A percentile compares a stretch with the other conserved stretches of the same genome.
These are phyloP conservation scores for Fraxinus paxiana DNA, from an alignment of 305 asterid genomes.

Conservation along the genomic window DNA sequence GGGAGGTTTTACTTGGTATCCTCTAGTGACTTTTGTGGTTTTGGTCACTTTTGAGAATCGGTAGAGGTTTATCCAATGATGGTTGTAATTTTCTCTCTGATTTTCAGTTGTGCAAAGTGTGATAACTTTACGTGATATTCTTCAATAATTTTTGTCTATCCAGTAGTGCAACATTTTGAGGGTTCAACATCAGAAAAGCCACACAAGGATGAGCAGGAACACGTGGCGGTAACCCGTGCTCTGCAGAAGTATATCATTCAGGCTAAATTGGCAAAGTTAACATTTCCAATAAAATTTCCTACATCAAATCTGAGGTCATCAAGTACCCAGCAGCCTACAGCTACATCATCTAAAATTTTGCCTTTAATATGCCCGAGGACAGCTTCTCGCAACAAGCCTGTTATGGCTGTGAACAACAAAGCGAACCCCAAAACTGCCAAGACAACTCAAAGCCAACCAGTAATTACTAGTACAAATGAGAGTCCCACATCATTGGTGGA, in stretches of 20 bases:
- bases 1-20: not conserved
- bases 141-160: conserved; percentile 3
- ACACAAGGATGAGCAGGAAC: conserved; percentile 37
- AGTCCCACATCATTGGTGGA: conserved; percentile 25
- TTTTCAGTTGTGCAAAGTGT: not conserved
- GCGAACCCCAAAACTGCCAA: conserved; percentile 17
- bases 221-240: conserved; percentile 30
- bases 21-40: not conserved
- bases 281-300: conserved; percentile 30
- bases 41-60: not conserved
- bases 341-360: conserved; percentile 42
- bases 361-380: conserved; percentile 44
- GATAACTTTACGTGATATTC: not conserved
- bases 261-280: conserved; percentile 19
- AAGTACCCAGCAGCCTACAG: conserved; percentile 25
- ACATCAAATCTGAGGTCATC: conserved; percentile 27
- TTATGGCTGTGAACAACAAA: conserved; percentile 23
- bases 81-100: not conserved
- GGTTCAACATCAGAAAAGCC: conserved; percentile 11
- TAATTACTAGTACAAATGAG: conserved; percentile 25
- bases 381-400: conserved; percentile 31
- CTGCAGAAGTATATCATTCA: conserved; percentile 26
- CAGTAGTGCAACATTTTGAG: conserved; percentile 33
- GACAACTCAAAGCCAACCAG: conserved; percentile 32
- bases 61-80: not conserved